phyloP scores from a whole-genome alignment of 805 yeast species.

The Cyberlindnera veronae region DNA sequence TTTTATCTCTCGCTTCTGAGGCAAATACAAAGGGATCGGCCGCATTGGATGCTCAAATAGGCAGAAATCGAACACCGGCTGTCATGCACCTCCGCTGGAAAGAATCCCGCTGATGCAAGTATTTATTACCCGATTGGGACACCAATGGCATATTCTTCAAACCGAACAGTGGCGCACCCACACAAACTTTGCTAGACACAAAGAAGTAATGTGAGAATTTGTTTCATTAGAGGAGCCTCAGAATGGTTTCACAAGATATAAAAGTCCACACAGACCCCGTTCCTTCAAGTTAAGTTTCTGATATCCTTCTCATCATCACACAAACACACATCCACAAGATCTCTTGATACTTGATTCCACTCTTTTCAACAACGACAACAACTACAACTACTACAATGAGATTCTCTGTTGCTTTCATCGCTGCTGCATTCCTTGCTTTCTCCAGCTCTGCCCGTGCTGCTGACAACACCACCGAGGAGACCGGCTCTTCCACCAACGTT shows the following conservation, averaged over 20 bases:
- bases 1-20: too few species aligned
- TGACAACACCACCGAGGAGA: conserved; percentile 6
- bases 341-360: not conserved
- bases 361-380: conserved; percentile 1
- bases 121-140: conserved; percentile 16
- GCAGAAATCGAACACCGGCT: not conserved
- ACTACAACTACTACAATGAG: conserved; percentile 8
- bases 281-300: not conserved
- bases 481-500: conserved; percentile 16
- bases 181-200: not conserved
- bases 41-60: too few species aligned
- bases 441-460: conserved; percentile 13
- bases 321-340: not conserved
- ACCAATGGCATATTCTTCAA: conserved; percentile 8
- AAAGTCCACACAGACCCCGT: not conserved
- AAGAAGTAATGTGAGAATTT: not conserved
- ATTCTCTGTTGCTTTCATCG: conserved; percentile 13
- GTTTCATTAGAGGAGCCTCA: conserved; percentile 8
- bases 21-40: too few species aligned
- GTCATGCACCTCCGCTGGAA: too few species aligned
- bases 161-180: not conserved
- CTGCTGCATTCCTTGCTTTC: conserved; percentile 14
- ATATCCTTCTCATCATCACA: conserved; percentile 2
- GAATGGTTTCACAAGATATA: not conserved
- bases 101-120: conserved; percentile 6